A percentile compares a stretch with the other conserved stretches of the same genome.
Evolutionary conservation across 805 yeast species (phyloP).

Genomic region (Pichia heedii): DNA sequence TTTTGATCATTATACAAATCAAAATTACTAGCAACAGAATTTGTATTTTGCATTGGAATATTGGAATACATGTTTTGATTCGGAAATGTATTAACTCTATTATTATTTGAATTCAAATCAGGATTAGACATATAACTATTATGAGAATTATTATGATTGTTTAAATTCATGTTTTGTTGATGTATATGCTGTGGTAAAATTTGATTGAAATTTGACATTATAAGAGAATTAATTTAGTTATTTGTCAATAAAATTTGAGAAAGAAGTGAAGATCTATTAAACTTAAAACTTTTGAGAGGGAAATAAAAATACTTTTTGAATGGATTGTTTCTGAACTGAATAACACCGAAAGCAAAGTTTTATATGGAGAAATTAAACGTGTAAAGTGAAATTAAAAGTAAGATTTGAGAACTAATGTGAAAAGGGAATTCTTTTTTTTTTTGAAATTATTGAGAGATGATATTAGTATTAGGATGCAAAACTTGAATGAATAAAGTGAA

Average conservation of each 20-base stretch:
- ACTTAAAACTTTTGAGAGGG: too few relatives aligned
- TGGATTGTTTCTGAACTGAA: too few relatives aligned
- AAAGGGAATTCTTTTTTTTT: too few relatives aligned
- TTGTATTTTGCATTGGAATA: slow-evolving; percentile 6
- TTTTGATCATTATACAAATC: not conserved
- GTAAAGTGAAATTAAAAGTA: too few relatives aligned
- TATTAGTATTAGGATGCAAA: too few relatives aligned
- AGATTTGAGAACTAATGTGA: too few relatives aligned
- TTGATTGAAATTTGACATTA: slow-evolving; percentile 3
- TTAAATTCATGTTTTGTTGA: not conserved
- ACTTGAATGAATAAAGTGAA: too few relatives aligned
- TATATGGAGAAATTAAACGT: too few relatives aligned
- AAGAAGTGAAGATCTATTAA: not conserved
- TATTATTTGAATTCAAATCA: not conserved
- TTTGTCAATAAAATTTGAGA: not conserved
- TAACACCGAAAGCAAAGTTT: too few relatives aligned
- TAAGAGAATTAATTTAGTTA: not conserved
- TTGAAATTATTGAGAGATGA: too few relatives aligned
- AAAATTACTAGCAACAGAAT: slow-evolving; percentile 5
- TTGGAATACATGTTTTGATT: slow-evolving; percentile 1
- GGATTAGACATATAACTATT: not conserved
- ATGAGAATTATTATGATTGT: not conserved
- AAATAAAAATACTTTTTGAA: too few relatives aligned
- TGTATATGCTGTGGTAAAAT: not conserved
- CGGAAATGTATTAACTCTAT: not conserved